These are phyloP conservation scores for Tetrapisispora fleetii DNA, from an alignment of 805 yeast genomes.

Conservation along the genomic window DNA sequence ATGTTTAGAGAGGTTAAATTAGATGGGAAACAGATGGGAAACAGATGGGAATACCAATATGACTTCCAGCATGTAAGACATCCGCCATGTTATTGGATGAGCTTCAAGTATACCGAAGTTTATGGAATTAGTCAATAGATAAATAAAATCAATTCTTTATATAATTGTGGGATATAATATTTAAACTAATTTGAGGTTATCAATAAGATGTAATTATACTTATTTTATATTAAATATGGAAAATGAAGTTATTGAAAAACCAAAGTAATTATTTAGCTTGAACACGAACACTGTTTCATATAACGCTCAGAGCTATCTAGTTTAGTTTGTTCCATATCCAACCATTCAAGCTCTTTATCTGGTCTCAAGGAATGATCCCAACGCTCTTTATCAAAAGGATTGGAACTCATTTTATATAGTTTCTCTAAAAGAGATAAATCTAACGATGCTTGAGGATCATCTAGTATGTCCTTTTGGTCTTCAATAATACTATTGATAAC, in stretches of 20 bases:
- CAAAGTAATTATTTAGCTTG: constrained; percentile 18
- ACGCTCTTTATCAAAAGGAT: constrained; percentile 60
- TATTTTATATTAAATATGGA: too few species aligned
- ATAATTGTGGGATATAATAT: too few species aligned
- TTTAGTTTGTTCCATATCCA: constrained; percentile 18
- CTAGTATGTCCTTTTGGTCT: constrained; percentile 37
- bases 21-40: too few species aligned
- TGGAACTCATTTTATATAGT: constrained; percentile 56
- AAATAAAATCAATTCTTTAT: too few species aligned
- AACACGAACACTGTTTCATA: constrained; percentile 72
- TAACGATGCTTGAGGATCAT: constrained; percentile 11
- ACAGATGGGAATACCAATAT: too few species aligned
- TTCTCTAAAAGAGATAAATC: constrained; percentile 42
- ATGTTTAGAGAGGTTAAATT: too few species aligned
- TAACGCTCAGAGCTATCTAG: constrained; percentile 43
- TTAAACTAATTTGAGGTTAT: background rate
- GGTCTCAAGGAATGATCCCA: constrained; percentile 50
- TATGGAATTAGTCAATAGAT: background rate
- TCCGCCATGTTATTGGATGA: too few species aligned
- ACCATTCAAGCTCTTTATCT: constrained; percentile 50
- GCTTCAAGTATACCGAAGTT: background rate
- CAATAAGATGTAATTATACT: background rate
- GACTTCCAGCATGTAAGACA: too few species aligned
- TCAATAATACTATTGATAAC: constrained; percentile 55
- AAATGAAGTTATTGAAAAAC: too few species aligned